Conservation (phyloP, 768 basidiomycete species). For the Roridomyces roridus region DNA sequence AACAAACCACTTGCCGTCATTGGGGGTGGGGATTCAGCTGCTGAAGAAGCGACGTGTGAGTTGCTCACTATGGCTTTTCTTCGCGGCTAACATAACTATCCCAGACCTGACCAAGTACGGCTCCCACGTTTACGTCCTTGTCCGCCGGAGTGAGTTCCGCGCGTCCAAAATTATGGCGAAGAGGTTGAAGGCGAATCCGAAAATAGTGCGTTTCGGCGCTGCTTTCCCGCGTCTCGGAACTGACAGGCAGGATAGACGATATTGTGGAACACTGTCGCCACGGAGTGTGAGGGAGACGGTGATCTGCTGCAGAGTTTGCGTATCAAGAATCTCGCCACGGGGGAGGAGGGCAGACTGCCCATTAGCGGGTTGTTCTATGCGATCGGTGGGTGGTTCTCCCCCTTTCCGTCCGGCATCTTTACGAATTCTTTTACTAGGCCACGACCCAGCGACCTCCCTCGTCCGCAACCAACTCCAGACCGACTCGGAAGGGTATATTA, state of each 20-base stretch:
- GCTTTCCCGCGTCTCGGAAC: neutral
- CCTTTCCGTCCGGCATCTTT: constrained; percentile 7
- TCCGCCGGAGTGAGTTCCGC: constrained; percentile 89
- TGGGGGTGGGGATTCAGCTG: constrained; percentile 97
- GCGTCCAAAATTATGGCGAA: constrained; percentile 99
- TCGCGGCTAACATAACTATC: neutral
- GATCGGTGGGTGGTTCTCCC: constrained; percentile 67
- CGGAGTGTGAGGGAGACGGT: constrained; percentile 94
- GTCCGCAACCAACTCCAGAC: constrained; percentile 88
- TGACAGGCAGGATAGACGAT: constrained; percentile 56
- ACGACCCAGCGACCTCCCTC: constrained; percentile 91
- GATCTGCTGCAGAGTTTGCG: constrained; percentile 87
- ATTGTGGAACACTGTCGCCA: constrained; percentile 93
- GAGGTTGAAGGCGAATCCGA: constrained; percentile 85
- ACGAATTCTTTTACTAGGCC: constrained; percentile 47
- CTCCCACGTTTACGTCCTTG: constrained; percentile 95
- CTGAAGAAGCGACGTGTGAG: constrained; percentile 97
- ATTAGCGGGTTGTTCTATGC: constrained; percentile 97
- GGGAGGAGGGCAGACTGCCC: constrained; percentile 82
- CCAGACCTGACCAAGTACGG: constrained; percentile 94
- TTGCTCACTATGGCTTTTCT: constrained; percentile 16
- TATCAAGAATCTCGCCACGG: constrained; percentile 81
- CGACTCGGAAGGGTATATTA: constrained; percentile 94
- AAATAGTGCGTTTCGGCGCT: constrained; percentile 65
- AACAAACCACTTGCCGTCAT: constrained; percentile 98